Base-by-base conservation (phyloP, 2,329 filamentous ascomycete species). In the Beauveria sp. region DNA sequence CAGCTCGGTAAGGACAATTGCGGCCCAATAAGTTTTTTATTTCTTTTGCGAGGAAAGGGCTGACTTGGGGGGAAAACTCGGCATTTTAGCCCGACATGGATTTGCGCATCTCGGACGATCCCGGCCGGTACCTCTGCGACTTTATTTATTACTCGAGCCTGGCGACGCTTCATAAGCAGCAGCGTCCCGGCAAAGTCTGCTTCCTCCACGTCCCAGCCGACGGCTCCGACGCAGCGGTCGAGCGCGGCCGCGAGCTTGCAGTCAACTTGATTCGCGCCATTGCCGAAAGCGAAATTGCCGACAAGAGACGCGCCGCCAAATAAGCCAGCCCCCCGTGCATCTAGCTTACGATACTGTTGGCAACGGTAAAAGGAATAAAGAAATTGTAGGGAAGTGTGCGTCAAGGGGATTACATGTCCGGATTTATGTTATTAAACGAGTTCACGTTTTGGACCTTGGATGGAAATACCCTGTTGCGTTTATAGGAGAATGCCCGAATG, bases 81-180 rank as follows among this genome's bases (percentile, higher is more conserved):
- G 34, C 10, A 10, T 16, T 22, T 2, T 60, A 77, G 78, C 67
- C 71, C 49, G 70, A 74, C 50, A 65, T 73, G 55, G 78, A 81
- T 64, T 71, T 86, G 8, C 79, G 84, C 38, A 76, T 89, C 45
- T 91, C 87, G 0, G 81, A 86, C 49, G 86, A 93, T 66, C 85
- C 89, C 0, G 89, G 89, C 3, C 81, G 81, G 22, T 93, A 88
- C 71, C 77, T 92, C 18, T 93, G 89, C 73, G 89, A 93, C 70
- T 93, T 90, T 69, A 91, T 89, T 66, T 90, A 88, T 72, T 91
- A 86, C 73, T 85, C 84, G 7, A 89, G 85, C 63, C 72, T 91
- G 66, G 79, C 87, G 22, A 75, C 85, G 62, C 73, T 85, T 42
- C 77, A 75, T 67, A 81, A 79, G 69, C 72, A 76, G 52, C 68